Base-by-base conservation (phyloP, 345 rosid genomes). In the Ceriops decandra region DNA sequence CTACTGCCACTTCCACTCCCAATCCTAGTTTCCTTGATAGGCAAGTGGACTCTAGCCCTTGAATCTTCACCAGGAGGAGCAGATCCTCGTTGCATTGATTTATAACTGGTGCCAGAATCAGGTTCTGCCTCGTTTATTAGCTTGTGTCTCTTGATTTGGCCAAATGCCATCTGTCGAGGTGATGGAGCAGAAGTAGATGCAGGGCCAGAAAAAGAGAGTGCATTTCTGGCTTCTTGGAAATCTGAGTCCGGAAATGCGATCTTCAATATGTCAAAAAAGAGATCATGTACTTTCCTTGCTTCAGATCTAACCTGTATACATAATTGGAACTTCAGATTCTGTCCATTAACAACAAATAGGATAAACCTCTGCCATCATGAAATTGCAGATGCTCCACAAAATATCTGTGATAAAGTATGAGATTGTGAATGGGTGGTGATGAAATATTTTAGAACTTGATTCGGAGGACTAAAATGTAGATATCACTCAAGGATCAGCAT, bases 201-300 rank as follows among this genome's bases (percentile, higher is more conserved):
- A 35, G 97, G 79, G 33, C 75, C 78, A 42, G 91, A 57, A 77
- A 92, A 92, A 60, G 97, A 82, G 53, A 92, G 86, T 22, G 91
- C 81, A 61, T 69, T 81, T 77, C 96, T 87, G 47, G 88, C 92
- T 81, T 90, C 98, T 74, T 82, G 83, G 74, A 92, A 92, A 81
- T 90, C 95, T 30, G 85, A 83, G 77, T 92, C 96, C 2, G 99
- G 92, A 77, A 95, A 95, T 72, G 91, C 87, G 66, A 85, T 90
- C 86, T 87, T 95, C 86, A 95, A 82, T 74, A 92, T 68, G 78
- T 95, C 99, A 49, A 95, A 95, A 83, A 95, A 90, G 70, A 95
- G 90, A 82, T 92, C 93, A 58, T 95, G 99, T 47, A 95, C 99
- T 79, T 95, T 95, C 74, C 85, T 87, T 36, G 96, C 99, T 83